Percentiles rank a stretch among this genome's conserved stretches.
Evolutionary conservation across 2,329 filamentous ascomycete genomes (phyloP).

Genomic region (Ceratocystis destructans): DNA sequence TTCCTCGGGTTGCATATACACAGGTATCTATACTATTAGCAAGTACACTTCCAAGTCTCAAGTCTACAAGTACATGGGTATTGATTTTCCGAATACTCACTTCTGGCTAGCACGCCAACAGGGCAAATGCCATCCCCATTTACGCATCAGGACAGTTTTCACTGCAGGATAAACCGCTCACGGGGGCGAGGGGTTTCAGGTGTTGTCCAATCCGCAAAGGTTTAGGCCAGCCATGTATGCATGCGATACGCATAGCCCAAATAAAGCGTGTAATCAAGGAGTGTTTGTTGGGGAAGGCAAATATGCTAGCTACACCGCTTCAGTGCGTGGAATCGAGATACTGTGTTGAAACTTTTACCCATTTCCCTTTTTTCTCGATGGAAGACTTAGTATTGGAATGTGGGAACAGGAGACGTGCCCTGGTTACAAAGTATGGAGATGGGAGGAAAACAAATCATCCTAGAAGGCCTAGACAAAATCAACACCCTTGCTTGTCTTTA

Average conservation of each 20-base stretch:
- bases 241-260: not conserved
- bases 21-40: not conserved
- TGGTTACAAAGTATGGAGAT: no score
- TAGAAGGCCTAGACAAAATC: no score
- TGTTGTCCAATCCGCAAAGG: not conserved
- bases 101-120: not conserved
- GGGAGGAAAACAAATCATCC: no score
- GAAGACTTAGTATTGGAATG: not conserved
- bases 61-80: no score
- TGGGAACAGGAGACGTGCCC: not conserved
- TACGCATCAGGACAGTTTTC: not conserved
- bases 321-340: slow-evolving; percentile 10
- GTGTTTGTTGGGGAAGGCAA: not conserved
- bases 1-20: not conserved
- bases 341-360: slow-evolving; percentile 12
- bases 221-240: not conserved
- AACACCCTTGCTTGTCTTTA: not conserved
- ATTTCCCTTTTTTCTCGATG: not conserved
- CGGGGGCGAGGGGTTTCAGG: not conserved
- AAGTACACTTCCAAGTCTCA: no score
- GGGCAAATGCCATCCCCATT: not conserved
- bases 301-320: slow-evolving; percentile 4
- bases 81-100: not conserved
- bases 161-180: not conserved
- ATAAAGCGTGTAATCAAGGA: slow-evolving; percentile 5